Evolutionary conservation across 192 early-diverging fungal species (phyloP).

Genomic region (Chytriomyces sp.): DNA sequence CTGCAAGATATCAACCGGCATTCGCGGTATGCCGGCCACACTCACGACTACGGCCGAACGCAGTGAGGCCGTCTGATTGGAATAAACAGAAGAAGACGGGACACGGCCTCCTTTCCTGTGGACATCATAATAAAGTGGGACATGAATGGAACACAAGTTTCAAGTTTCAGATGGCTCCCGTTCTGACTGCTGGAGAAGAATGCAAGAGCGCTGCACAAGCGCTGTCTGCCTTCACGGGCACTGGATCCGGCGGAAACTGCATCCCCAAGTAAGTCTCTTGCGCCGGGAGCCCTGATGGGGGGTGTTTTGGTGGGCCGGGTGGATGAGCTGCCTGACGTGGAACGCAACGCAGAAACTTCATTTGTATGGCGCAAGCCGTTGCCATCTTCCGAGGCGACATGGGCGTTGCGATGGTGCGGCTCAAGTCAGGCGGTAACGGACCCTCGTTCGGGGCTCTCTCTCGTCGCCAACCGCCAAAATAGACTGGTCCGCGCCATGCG

Average conservation of each 20-base stretch:
- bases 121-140: too few relatives aligned
- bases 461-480: neutral
- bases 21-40: neutral
- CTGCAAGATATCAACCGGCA: neutral
- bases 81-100: too few relatives aligned
- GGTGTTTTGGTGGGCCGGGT: neutral
- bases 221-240: slow-evolving; percentile 50
- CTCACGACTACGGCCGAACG: too few relatives aligned
- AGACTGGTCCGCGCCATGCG: slow-evolving; percentile 64
- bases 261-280: slow-evolving; percentile 37
- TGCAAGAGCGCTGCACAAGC: slow-evolving; percentile 50
- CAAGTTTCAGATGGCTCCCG: slow-evolving; percentile 19
- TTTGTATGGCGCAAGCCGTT: slow-evolving; percentile 45
- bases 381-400: slow-evolving; percentile 48
- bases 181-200: slow-evolving; percentile 45
- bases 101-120: too few relatives aligned
- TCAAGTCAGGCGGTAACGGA: slow-evolving; percentile 58
- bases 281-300: neutral
- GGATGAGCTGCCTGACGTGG: slow-evolving; percentile 15
- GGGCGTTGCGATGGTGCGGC: slow-evolving; percentile 56
- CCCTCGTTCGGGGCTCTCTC: too few relatives aligned
- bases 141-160: neutral
- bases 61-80: too few relatives aligned
- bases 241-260: slow-evolving; percentile 22
- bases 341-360: slow-evolving; percentile 40